phyloP scores from a whole-genome alignment of 2,329 filamentous ascomycete genomes.

The Paraphaeosphaeria minitans region DNA sequence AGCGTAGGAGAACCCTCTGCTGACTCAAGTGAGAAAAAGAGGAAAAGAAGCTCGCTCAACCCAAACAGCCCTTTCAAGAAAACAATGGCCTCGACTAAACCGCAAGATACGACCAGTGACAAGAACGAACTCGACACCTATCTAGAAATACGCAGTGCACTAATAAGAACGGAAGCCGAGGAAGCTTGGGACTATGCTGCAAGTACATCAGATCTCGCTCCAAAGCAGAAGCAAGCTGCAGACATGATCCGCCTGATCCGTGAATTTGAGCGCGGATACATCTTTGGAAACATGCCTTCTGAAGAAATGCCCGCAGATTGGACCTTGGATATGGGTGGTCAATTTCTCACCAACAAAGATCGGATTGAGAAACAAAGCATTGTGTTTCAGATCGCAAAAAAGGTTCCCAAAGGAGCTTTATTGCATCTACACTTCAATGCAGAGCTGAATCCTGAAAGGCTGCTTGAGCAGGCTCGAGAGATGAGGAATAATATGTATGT shows the following conservation, averaged over 20 bases:
- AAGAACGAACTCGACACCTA: slow-evolving; percentile 23
- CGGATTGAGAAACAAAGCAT: slow-evolving; percentile 57
- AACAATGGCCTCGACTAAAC: slow-evolving; percentile 14
- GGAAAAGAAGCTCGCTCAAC: slow-evolving; percentile 33
- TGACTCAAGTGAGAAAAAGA: slow-evolving; percentile 42
- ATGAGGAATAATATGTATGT: slow-evolving; percentile 68
- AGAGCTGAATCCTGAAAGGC: slow-evolving; percentile 65
- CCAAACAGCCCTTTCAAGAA: slow-evolving; percentile 21
- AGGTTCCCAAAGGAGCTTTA: slow-evolving; percentile 73
- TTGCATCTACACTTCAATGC: slow-evolving; percentile 80
- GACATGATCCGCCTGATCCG: slow-evolving; percentile 45
- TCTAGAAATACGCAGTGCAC: slow-evolving; percentile 21
- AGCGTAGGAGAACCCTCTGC: slow-evolving; percentile 33
- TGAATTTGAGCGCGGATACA: slow-evolving; percentile 49
- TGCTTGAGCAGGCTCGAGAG: slow-evolving; percentile 60
- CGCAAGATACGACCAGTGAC: not conserved
- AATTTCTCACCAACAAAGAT: slow-evolving; percentile 52
- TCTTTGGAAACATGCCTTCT: slow-evolving; percentile 51
- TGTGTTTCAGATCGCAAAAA: slow-evolving; percentile 61
- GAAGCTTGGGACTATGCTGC: slow-evolving; percentile 46
- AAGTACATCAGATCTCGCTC: slow-evolving; percentile 24
- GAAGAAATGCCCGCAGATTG: slow-evolving; percentile 48
- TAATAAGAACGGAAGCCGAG: slow-evolving; percentile 39
- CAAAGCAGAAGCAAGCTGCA: slow-evolving; percentile 38
- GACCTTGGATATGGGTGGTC: slow-evolving; percentile 54